A percentile compares a stretch with the other conserved stretches of the same genome.
phyloP scores from a whole-genome alignment of 768 basidiomycete genomes.

The Hemileccinum rubropunctum region DNA sequence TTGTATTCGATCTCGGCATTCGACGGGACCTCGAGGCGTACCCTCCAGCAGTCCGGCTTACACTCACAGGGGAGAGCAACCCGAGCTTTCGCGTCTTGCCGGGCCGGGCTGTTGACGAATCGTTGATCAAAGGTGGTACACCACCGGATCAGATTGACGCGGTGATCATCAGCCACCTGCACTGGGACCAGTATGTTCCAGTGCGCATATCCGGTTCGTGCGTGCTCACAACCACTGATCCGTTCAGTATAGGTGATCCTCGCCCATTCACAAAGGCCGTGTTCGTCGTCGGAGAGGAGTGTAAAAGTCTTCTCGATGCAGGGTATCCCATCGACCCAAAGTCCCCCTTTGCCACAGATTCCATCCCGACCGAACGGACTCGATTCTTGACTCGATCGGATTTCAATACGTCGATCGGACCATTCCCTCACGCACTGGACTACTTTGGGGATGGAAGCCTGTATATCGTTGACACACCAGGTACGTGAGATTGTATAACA shows the following conservation, averaged over 20 bases:
- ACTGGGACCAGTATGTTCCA: slow-evolving; percentile 41
- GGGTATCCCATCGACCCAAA: slow-evolving; percentile 42
- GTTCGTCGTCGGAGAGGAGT: slow-evolving; percentile 45
- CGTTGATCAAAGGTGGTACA: slow-evolving; percentile 46
- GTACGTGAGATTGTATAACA: not conserved
- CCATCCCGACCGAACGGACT: slow-evolving; percentile 37
- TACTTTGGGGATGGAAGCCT: slow-evolving; percentile 54
- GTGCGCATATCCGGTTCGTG: not conserved
- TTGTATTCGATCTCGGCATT: slow-evolving; percentile 56
- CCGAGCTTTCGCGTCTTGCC: not conserved
- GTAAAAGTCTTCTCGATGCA: slow-evolving; percentile 5
- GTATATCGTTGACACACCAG: slow-evolving; percentile 53
- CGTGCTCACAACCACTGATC: not conserved
- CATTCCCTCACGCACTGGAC: slow-evolving; percentile 48
- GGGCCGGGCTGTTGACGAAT: slow-evolving; percentile 40
- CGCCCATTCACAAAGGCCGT: slow-evolving; percentile 40
- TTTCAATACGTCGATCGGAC: slow-evolving; percentile 40
- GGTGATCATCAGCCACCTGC: slow-evolving; percentile 48
- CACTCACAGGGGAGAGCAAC: slow-evolving; percentile 9
- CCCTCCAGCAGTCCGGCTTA: slow-evolving; percentile 31
- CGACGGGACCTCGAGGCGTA: slow-evolving; percentile 43
- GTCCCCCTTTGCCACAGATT: slow-evolving; percentile 27
- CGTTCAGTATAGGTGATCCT: slow-evolving; percentile 39
- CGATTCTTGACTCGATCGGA: slow-evolving; percentile 32
- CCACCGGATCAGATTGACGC: slow-evolving; percentile 41